phyloP scores from a whole-genome alignment of 371 early-diverging fungal genomes.

The Apophysomyces sp. region DNA sequence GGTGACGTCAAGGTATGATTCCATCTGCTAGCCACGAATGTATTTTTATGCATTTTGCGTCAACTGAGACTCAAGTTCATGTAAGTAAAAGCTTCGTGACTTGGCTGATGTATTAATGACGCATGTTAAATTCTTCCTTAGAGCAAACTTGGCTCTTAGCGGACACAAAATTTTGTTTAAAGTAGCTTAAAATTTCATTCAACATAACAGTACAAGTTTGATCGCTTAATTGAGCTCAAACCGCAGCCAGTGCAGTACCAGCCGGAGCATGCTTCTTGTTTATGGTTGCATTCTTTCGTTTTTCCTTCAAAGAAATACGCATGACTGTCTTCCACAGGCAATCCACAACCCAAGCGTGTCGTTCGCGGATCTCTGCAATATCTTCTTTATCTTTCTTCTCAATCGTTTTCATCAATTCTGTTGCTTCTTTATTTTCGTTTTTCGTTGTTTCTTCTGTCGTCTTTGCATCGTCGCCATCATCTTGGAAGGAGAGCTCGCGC shows the following conservation, averaged over 20 bases:
- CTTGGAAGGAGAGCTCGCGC: not conserved
- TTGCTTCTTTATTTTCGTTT: not conserved
- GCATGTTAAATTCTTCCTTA: too few species aligned
- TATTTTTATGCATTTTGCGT: too few species aligned
- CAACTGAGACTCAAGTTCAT: too few species aligned
- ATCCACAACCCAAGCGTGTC: slow-evolving; percentile 16
- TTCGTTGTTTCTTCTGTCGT: not conserved
- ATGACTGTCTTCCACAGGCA: slow-evolving; percentile 15
- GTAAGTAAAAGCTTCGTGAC: too few species aligned
- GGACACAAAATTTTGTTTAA: too few species aligned
- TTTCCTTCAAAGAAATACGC: not conserved
- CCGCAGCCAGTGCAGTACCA: not conserved
- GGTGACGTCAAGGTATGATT: too few species aligned
- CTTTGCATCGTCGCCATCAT: not conserved
- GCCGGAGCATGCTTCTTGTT: not conserved
- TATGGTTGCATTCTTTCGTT: not conserved
- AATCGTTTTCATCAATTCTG: not conserved
- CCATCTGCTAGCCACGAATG: too few species aligned
- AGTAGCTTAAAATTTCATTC: too few species aligned
- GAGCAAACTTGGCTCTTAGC: too few species aligned
- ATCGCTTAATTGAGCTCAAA: not conserved
- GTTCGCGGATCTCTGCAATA: not conserved
- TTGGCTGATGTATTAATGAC: too few species aligned
- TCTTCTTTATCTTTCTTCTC: not conserved
- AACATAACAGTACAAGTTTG: too few species aligned